phyloP scores from a whole-genome alignment of 179 eudicot genomes.

The Beta corolliflora region DNA sequence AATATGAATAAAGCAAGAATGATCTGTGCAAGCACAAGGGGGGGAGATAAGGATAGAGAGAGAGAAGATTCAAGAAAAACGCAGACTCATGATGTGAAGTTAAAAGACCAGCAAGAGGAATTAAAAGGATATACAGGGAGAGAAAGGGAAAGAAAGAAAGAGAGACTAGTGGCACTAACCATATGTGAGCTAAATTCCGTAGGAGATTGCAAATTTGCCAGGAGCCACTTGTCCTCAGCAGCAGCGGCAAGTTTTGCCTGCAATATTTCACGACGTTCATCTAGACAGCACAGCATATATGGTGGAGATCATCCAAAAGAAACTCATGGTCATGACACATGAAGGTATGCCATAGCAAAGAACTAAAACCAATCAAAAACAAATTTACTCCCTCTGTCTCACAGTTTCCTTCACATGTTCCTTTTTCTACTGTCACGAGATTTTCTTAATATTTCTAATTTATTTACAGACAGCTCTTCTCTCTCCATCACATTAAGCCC shows the following conservation, averaged over 20 bases:
- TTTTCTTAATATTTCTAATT: not conserved
- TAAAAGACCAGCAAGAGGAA: not conserved
- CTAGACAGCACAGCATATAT: constrained; percentile 10
- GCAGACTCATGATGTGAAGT: not conserved
- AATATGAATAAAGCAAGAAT: not conserved
- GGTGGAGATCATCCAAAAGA: not conserved
- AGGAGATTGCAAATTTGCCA: constrained; percentile 89
- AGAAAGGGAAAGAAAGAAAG: not conserved
- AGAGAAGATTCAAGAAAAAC: not conserved
- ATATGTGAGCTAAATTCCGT: constrained; percentile 94
- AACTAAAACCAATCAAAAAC: not conserved
- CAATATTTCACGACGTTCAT: constrained; percentile 15
- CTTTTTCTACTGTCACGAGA: not conserved
- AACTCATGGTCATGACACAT: not conserved
- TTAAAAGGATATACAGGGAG: not conserved
- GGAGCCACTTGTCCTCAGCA: constrained; percentile 76
- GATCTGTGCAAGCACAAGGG: not conserved
- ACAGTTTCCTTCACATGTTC: not conserved
- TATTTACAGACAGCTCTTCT: not conserved
- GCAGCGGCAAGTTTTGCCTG: constrained; percentile 92
- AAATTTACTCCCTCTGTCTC: not conserved
- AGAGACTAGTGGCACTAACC: constrained; percentile 45
- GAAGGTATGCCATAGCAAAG: not conserved
- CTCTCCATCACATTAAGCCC: not conserved
- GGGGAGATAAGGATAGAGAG: too few species aligned